Evolutionary conservation across 345 rosid genomes (phyloP).

Genomic region (Laguncularia racemosa): DNA sequence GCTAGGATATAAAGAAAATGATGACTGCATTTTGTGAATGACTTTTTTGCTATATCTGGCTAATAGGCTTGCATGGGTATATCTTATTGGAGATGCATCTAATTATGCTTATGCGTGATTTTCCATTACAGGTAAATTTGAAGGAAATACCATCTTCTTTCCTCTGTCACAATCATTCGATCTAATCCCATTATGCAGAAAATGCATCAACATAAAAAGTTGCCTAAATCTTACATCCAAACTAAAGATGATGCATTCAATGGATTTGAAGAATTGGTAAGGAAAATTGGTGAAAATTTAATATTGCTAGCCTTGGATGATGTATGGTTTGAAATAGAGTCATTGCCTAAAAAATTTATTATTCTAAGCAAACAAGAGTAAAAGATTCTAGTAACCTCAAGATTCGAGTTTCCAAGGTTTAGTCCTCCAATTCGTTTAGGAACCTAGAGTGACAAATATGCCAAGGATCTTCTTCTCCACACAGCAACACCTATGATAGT

Average conservation of each 20-base stretch:
- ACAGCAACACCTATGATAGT: conserved; percentile 14
- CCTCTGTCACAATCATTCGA: no score
- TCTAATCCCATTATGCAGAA: conserved; percentile 13
- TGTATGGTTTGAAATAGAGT: conserved; percentile 39
- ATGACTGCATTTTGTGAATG: no score
- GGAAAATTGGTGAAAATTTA: conserved; percentile 11
- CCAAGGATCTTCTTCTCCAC: conserved; percentile 29
- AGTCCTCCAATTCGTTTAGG: conserved; percentile 18
- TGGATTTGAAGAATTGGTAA: conserved; percentile 18
- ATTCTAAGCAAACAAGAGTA: conserved; percentile 12
- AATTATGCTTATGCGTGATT: no score
- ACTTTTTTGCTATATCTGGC: no score
- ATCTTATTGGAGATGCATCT: no score
- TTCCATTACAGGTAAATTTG: no score
- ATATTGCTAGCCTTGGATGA: conserved; percentile 65
- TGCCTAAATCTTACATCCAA: conserved; percentile 4
- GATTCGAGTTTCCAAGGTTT: conserved; percentile 30
- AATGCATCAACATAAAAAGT: conserved; percentile 20
- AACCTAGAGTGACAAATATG: conserved; percentile 26
- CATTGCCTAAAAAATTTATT: conserved; percentile 20
- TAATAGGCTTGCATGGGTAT: no score
- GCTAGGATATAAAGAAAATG: no score
- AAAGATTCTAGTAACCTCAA: conserved; percentile 64
- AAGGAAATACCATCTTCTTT: no score
- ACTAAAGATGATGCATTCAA: conserved; percentile 19